Evolutionary conservation across 192 early-diverging fungal genomes (phyloP).

Genomic region (Obelidium mucronatum): DNA sequence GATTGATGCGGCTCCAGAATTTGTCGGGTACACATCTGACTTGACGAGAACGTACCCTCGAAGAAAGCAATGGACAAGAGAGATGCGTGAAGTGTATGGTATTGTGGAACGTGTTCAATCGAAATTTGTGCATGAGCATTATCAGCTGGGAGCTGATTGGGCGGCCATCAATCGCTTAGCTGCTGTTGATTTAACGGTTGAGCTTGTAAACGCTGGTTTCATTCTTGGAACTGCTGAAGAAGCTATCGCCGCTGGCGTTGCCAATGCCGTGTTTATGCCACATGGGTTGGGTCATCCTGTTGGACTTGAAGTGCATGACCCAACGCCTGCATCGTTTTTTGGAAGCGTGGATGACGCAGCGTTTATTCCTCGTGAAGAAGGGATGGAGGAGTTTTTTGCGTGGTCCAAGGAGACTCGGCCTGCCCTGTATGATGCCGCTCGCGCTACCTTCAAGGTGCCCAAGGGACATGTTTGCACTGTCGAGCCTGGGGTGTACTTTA

Average conservation of each 20-base stretch:
- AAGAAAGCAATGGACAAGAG: constrained; percentile 7
- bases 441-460: constrained; percentile 19
- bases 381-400: neutral
- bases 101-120: constrained; percentile 40
- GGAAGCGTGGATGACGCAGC: neutral
- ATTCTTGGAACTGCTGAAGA: constrained; percentile 62
- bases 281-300: constrained; percentile 86
- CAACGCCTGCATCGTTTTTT: constrained; percentile 47
- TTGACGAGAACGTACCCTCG: constrained; percentile 78
- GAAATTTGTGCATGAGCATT: constrained; percentile 9
- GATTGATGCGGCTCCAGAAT: constrained; percentile 87
- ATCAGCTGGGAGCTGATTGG: constrained; percentile 43
- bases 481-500: constrained; percentile 95
- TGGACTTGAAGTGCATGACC: constrained; percentile 91
- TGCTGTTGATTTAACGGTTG: constrained; percentile 33
- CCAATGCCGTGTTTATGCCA: constrained; percentile 78
- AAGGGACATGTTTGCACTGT: constrained; percentile 82
- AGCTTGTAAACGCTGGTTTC: constrained; percentile 66
- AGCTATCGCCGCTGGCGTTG: constrained; percentile 64
- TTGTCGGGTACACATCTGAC: constrained; percentile 82
- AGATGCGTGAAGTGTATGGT: constrained; percentile 39
- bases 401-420: constrained; percentile 1
- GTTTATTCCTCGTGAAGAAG: neutral
- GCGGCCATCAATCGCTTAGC: constrained; percentile 45
- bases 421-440: neutral